A percentile compares a stretch with the other conserved stretches of the same genome.
phyloP scores from a whole-genome alignment of 257 asterid genomes.

The Gardenia jasminoides region DNA sequence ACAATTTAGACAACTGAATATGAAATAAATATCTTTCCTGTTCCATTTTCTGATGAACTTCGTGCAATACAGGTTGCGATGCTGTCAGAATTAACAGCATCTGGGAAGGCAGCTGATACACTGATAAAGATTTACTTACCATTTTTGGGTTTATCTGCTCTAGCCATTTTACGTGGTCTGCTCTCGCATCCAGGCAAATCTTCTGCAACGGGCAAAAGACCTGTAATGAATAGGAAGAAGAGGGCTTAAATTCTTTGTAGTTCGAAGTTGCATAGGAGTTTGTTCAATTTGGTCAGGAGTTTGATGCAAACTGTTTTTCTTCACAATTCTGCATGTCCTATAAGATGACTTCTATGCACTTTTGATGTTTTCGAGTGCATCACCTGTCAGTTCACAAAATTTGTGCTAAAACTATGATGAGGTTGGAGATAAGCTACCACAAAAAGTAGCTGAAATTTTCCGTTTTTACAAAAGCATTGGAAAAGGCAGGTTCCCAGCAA shows the following conservation, averaged over 20 bases:
- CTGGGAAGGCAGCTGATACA: conserved; percentile 59
- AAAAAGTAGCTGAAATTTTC: too few relatives aligned
- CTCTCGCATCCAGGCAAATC: conserved; percentile 45
- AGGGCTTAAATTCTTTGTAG: conserved; percentile 47
- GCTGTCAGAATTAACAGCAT: conserved; percentile 54
- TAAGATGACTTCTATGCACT: background rate
- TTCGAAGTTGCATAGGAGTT: background rate
- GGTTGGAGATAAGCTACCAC: background rate
- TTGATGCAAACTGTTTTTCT: background rate
- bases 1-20: background rate
- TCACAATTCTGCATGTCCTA: background rate
- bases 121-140: conserved; percentile 64
- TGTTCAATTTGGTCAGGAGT: background rate
- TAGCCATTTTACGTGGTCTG: conserved; percentile 78
- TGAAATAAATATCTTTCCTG: background rate
- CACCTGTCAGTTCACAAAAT: background rate
- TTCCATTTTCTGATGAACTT: conserved; percentile 16
- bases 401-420: background rate
- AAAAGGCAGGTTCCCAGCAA: background rate
- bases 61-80: conserved; percentile 56
- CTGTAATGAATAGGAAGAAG: conserved; percentile 53
- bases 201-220: conserved; percentile 40
- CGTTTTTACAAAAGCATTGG: too few relatives aligned
- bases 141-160: conserved; percentile 54
- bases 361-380: background rate